Evolutionary conservation across 139 green algal species (phyloP), one percentile per base, ranked within the genome.

Genomic region (Chlamydomonas applanata): DNA sequence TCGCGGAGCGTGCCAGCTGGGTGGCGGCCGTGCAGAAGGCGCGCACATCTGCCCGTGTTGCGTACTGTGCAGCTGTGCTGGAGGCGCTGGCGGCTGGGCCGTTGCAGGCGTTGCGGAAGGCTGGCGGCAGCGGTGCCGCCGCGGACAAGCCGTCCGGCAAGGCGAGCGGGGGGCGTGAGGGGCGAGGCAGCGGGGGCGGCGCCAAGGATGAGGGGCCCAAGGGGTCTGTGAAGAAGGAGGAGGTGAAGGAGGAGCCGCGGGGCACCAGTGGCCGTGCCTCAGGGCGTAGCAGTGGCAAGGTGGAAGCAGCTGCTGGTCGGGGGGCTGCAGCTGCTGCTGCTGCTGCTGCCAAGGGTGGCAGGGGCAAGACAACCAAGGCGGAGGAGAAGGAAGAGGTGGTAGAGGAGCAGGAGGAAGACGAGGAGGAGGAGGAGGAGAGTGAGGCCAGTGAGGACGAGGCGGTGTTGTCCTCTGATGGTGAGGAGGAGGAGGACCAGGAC

Each of bases 1-100:
- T n/a, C 3, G 59, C 59, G 22, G 69, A 75, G 69, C 53, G 69
- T 1, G 32, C 24, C 22, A 29, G 49, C 20, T 75, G 69, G 69
- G 30, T 66, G 33, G 52, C 69, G 13, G 69, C 69, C 1, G 69
- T 67, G 34, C 20, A 57, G 17, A 53, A 53, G 4, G 32, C 53
- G 19, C 17, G 49, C 53, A 67, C 53, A 20, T 11, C 53, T 9
- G 52, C 69, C 1, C 69, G 69, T 1, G 1, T 67, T 9, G 69
- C 69, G 9, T 75, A 75, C 69, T 77, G 71, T 25, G 71, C 60
- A 34, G 59, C 71, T 24, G 70, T 88, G 34, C 82, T 87, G 59
- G n/a, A 66, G 59, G 59, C 30, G 59, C 59, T 66, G 24, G 59
- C 29, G 59, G 59, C 29, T 3, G n/a, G 29, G 59, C 11, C 59